Evolutionary conservation across 1,139 yeast species (phyloP), one percentile per base, ranked within the genome.

Genomic region (Suhomyces bokatorum): DNA sequence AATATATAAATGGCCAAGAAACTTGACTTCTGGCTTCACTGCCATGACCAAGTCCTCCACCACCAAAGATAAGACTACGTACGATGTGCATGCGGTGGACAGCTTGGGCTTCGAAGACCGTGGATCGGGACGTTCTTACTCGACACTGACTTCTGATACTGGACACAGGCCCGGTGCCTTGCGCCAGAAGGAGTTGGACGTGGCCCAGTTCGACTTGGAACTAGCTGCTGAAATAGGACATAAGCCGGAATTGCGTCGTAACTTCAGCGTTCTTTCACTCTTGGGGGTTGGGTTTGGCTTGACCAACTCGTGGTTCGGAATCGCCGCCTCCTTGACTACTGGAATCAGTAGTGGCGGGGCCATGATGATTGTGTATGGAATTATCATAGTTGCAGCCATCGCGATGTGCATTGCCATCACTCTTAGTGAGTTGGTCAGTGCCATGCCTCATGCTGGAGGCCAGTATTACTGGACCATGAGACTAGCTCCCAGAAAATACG

Each of bases 401-500:
- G 70, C 77, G 2, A 63, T 63, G 51, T 65, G 71, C 55, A 62
- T 73, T 45, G 78, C 72, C 17, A 60, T 68, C 15, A 66, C 72
- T 5, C 62, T 70, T 49, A 67, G 80, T 13, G 85, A 80, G 51
- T 63, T 80, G 56, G 71, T 80, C 2, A 69, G 76, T 39, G 76
- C 81, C 32, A 75, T 75, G 56, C 85, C 85, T 1, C 64, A 67
- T 44, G 81, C 84, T 37, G 83, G 84, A 26, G 85, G 85, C 20
- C 83, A 79, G 54, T 78, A 79, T 56, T 80, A 75, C 45, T 80
- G 85, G 85, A 75, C 82, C 2, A 63, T 79, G 54, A 75, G 76
- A 29, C 63, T 80, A 49, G 78, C 83, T 10, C 84, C 81, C 15
- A 70, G 64, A 52, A 72, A 64, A 52, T 67, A 69, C 45, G 74